Base-by-base conservation (phyloP, 257 asterid species). In the Marsdenia floribunda region DNA sequence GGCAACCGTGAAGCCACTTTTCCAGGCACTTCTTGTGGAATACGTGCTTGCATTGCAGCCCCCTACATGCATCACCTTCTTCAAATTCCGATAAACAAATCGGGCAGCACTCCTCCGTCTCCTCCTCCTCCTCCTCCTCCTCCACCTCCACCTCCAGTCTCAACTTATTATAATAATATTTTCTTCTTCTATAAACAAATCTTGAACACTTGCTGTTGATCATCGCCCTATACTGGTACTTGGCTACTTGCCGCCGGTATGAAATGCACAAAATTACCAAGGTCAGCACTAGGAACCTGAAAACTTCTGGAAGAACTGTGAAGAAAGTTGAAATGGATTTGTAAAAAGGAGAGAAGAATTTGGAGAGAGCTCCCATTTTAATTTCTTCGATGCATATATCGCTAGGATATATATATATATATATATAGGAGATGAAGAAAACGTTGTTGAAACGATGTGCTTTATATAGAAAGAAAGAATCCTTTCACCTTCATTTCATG, bases 21-120 rank as follows among this genome's bases (percentile, higher is more conserved):
- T 87, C 91, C 47, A 88, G 50, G 44, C 96, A 90, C 9, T 73
- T 73, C 37, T 53, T 75, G 64, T 88, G 96, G 74, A 85, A 90
- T 0, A 18, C 63, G 29, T 90, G 96, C 72, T 72, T 63, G 73
- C 88, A 90, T 64, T 74, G 75, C 11, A 90, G 50, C 49, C 70
- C 74, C 53, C 84, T 84, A n/a, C 85, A 83, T 52, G 71, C 83
- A 19, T 87, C 93, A 16, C 86, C 88, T 8, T 70, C 87, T 8
- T 33, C 82, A 38, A 77, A 80, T 4, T 83, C 85, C 37, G 83
- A 82, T 49, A 90, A 68, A 29, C 96, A 88, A 9, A 88, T 88
- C 26, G 85, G 73, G 78, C 96, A 90, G 22, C 1, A 29, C 33
- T 84, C 88, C 11, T 11, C 38, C 40, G 54, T 10, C 35, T 79